Evolutionary conservation across 1,284 basidiomycete genomes (phyloP).

Genomic region (Cystobasidium pallidum): DNA sequence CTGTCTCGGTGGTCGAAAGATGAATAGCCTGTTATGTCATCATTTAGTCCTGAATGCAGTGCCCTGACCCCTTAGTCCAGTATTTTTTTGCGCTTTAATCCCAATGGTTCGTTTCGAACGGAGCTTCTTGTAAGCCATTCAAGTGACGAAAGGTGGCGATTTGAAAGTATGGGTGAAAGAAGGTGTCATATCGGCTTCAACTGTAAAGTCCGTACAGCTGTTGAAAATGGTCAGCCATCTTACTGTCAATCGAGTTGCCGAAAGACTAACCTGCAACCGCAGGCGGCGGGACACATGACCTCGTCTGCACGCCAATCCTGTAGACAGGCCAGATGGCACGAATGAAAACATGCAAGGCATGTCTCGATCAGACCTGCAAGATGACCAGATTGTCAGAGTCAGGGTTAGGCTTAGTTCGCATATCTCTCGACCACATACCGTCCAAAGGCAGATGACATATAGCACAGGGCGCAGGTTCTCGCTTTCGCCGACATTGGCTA

Average conservation of each 20-base stretch:
- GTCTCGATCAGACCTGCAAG: slow-evolving; percentile 32
- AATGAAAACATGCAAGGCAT: slow-evolving; percentile 36
- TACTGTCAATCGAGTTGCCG: background rate
- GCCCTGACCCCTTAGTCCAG: no score
- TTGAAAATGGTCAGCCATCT: background rate
- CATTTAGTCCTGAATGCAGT: background rate
- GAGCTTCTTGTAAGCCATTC: background rate
- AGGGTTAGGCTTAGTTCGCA: background rate
- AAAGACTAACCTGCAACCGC: slow-evolving; percentile 30
- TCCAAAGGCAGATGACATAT: slow-evolving; percentile 36
- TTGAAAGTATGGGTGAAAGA: slow-evolving; percentile 24
- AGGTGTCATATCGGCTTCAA: background rate
- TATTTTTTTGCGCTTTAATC: no score
- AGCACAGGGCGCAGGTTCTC: slow-evolving; percentile 19
- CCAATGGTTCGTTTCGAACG: no score
- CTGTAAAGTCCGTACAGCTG: slow-evolving; percentile 20
- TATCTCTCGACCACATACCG: slow-evolving; percentile 3
- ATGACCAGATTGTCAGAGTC: background rate
- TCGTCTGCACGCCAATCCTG: slow-evolving; percentile 35
- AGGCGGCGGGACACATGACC: slow-evolving; percentile 31
- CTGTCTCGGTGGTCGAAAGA: slow-evolving; percentile 48
- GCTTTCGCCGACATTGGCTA: slow-evolving; percentile 16
- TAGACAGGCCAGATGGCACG: slow-evolving; percentile 32
- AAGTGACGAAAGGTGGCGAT: slow-evolving; percentile 13
- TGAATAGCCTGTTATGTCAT: background rate